Evolutionary conservation across 305 asterid genomes (phyloP), one percentile per base, ranked within the genome.

Genomic region (Lippia alba): DNA sequence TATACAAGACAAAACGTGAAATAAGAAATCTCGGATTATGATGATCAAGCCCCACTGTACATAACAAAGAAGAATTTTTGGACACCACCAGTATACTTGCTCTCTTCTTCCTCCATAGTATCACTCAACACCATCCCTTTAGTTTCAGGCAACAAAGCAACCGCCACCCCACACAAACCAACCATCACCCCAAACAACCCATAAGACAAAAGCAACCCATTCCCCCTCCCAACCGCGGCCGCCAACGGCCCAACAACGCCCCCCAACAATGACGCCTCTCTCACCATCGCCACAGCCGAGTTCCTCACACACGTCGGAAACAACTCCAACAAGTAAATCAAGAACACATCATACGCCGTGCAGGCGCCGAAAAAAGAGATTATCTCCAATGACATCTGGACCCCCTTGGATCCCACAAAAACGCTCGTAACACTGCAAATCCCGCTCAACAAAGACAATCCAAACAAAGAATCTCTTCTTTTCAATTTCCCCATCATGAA

Each of bases 91-190:
- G 12, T 24, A 51, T 15, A 9, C 56, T 51, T 51, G 2, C 24
- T 2, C 49, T 70, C 76, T 34, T 70, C 80, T n/a, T 76, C 76
- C 45, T 71, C 80, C 53, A 76, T 59, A 0, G 76, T 66, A 55
- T 76, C 80, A 1, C 56, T 65, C 34, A 71, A 9, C 17, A 11
- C 48, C 39, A 56, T 66, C 18, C 81, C 81, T 58, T 56, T 75
- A 8, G 83, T 78, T 50, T 77, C 85, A 4, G 84, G 85, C 30
- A 83, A 69, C 53, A 73, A 81, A 54, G 56, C 19, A 3, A 81
- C 85, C 44, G 78, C 59, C 56, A 73, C 41, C 10, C 85, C 85
- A 41, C 77, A 64, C 16, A 53, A 19, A 33, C 58, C n/a, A 17
- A 70, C n/a, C 53, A 72, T 49, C 51, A 60, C 69, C 0, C 91